Evolutionary conservation across 176 grass and related monocot species (phyloP), one percentile per base, ranked within the genome.

Genomic region (Pontederia paniculata): DNA sequence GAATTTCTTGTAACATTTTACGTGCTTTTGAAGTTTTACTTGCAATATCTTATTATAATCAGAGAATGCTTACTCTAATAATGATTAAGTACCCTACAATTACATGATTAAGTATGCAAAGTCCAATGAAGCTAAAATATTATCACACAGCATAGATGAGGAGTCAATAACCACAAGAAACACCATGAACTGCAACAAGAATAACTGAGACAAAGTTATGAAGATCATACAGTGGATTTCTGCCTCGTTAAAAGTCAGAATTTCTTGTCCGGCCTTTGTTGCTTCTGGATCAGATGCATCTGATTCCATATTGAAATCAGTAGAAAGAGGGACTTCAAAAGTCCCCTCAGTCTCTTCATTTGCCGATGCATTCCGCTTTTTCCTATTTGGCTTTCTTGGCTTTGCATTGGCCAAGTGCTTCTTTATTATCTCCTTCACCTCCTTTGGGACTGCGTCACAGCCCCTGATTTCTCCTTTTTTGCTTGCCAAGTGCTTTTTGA

Each of bases 401-500:
- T 72, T 62, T 50, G 23, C 44, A 31, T 25, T 45, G 45, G 69
- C 47, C 12, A 72, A 57, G 37, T 72, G 69, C 25, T 72, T 59
- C 14, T 48, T 59, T 50, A 72, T 72, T 4, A 43, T 62, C 25
- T 62, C 69, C 42, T 57, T 72, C 21, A 72, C 69, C 52, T 72
- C 69, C 58, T 72, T 72, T n/a, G 57, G 48, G 21, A 62, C 69
- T 44, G 46, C 57, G 12, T 72, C 69, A 52, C 69, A 72, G 49
- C 69, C 69, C 57, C 52, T 72, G 13, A 72, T 72, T 19, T 72
- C 69, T 12, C 69, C 69, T 23, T 37, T 62, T 61, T 72, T 71
- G 68, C 68, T 71, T 52, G 68, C 56, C 45, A 71, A 60, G 45
- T 71, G 68, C 17, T 71, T 71, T 31, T 71, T 71, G 57, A 71